Evolutionary conservation across 1,284 basidiomycete species (phyloP), one percentile per base, ranked within the genome.

Genomic region (Ceratorhiza oryzae-sativae): DNA sequence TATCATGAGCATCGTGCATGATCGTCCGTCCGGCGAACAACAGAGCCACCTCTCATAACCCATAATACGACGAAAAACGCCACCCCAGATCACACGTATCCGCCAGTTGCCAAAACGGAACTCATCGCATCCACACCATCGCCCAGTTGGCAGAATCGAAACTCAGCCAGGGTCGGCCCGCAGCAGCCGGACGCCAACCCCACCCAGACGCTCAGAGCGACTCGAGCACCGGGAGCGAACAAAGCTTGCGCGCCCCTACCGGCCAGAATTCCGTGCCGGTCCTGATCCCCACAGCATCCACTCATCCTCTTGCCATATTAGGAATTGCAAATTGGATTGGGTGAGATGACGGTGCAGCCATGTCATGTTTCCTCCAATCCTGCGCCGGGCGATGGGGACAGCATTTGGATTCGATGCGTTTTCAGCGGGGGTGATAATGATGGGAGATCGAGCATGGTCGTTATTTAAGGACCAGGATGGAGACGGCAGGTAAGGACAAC

Each of bases 201-300:
- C 53, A 55, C 53, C 49, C 18, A 32, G 18, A 34, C 53, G 20
- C 53, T 51, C n/a, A n/a, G n/a, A n/a, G n/a, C n/a, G n/a, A 23
- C 30, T 39, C 63, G 63, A 56, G 23, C 39, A 34, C 63, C 63
- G 63, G 63, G 51, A 68, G 63, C 63, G 63, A 68, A 68, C 63
- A 68, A 56, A 51, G 23, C 23, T 13, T n/a, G 23, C 62, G 62
- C 49, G 62, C 45, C n/a, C n/a, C 49, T 45, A 45, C 51, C 63
- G 63, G 63, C 34, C 46, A 10, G n/a, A 41, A 6, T 56, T 23
- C 30, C 36, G 51, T 68, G 36, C 63, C 63, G 63, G 63, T 32
- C 23, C 39, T 3, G 58, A 45, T 3, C 30, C 49, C 34, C 49
- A 68, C 63, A 68, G 63, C 63, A 68, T 62, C 25, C 30, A 13